Conservation (phyloP, 371 early-diverging fungal species). For the Syncephalastrum racemosum region DNA sequence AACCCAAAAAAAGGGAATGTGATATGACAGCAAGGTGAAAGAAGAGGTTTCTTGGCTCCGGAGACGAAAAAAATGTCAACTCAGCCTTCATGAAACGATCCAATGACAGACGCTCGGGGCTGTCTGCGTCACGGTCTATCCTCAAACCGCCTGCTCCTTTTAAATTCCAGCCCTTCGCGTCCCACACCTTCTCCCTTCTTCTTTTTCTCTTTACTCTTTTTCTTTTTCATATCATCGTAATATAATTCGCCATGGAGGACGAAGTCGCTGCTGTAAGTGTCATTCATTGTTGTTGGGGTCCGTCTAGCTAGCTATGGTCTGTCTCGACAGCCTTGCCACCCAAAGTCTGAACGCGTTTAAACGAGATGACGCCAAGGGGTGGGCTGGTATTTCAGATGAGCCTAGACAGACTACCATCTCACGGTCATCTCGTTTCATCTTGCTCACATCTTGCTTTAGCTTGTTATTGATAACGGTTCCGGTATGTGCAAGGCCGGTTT, state of each 20-base stretch:
- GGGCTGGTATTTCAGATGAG: slow-evolving; percentile 1
- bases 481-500: slow-evolving; percentile 99
- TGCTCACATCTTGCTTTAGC: slow-evolving; percentile 21
- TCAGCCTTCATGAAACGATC: slow-evolving; percentile 2
- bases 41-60: too few species aligned
- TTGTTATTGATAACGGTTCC: slow-evolving; percentile 98
- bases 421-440: slow-evolving; percentile 17
- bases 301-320: neutral
- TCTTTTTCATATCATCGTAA: slow-evolving; percentile 19
- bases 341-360: neutral
- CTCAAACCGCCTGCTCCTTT: slow-evolving; percentile 6
- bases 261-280: slow-evolving; percentile 85
- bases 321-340: neutral
- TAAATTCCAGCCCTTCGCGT: slow-evolving; percentile 21
- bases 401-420: neutral
- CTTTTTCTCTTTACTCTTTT: slow-evolving; percentile 18
- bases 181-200: slow-evolving; percentile 20
- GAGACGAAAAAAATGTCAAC: neutral
- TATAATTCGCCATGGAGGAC: slow-evolving; percentile 64
- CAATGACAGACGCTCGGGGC: slow-evolving; percentile 9
- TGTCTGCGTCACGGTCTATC: slow-evolving; percentile 16
- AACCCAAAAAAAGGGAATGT: neutral
- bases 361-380: neutral
- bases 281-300: neutral
- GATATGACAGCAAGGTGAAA: too few species aligned